A percentile compares a stretch with the other conserved stretches of the same genome.
Evolutionary conservation across 108 stramenopile species (phyloP).

Genomic region (Pelagomonas calceolata): DNA sequence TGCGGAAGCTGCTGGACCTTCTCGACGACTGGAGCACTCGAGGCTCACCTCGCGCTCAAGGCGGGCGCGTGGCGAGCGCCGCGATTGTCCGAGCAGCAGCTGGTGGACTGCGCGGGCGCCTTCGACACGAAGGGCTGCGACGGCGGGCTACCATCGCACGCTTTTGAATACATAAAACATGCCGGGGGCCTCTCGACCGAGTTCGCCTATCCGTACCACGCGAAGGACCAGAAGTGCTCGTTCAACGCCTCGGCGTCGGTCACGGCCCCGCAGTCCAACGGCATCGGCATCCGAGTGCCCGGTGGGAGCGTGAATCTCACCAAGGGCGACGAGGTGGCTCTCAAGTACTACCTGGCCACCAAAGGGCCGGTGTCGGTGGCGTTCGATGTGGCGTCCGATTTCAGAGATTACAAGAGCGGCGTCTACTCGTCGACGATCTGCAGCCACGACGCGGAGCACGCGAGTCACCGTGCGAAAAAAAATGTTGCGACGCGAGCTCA

Average conservation of each 20-base stretch:
- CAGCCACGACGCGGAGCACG: conserved; percentile 36
- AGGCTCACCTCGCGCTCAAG: conserved; percentile 11
- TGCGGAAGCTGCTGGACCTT: conserved; percentile 56
- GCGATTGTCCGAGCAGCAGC: conserved; percentile 35
- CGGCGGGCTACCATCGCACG: conserved; percentile 46
- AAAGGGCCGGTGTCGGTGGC: conserved; percentile 57
- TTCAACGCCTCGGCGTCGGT: conserved; percentile 4
- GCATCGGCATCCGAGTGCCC: neutral
- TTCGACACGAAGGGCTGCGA: conserved; percentile 49
- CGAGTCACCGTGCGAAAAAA: neutral
- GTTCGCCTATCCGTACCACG: conserved; percentile 27
- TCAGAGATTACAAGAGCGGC: conserved; percentile 46
- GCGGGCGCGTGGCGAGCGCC: neutral
- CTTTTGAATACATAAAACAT: conserved; percentile 41
- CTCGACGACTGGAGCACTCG: conserved; percentile 42
- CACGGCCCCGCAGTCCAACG: neutral
- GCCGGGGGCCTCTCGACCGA: conserved; percentile 46
- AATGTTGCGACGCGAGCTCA: conserved; percentile 29
- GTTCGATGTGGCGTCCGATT: conserved; percentile 57
- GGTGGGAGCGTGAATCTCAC: conserved; percentile 41
- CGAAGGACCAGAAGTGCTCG: conserved; percentile 12
- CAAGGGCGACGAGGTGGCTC: conserved; percentile 26
- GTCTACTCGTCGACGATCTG: conserved; percentile 38
- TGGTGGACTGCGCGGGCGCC: conserved; percentile 45
- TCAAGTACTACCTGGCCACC: conserved; percentile 12